These are phyloP conservation scores for Verticillium isaacii DNA, from an alignment of 2,329 filamentous ascomycete species.

Conservation along the genomic window DNA sequence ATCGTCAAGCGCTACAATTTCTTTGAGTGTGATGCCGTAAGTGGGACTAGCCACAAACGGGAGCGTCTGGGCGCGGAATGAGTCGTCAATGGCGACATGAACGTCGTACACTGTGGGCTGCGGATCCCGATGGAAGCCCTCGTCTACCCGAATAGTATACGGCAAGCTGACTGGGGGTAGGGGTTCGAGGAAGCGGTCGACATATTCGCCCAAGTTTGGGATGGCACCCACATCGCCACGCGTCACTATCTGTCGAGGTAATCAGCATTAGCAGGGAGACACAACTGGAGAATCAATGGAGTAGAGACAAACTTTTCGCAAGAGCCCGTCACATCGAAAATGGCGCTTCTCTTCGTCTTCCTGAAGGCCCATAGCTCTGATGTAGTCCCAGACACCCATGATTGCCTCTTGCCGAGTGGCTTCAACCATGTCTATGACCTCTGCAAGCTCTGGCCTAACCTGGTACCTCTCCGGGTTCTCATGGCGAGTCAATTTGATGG, in stretches of 20 bases:
- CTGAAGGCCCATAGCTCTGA: slow-evolving; percentile 77
- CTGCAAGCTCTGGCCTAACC: slow-evolving; percentile 72
- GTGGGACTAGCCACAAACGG: slow-evolving; percentile 64
- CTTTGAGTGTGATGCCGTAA: slow-evolving; percentile 67
- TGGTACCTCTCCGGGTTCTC: slow-evolving; percentile 82
- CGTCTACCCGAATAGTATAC: slow-evolving; percentile 92
- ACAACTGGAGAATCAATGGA: neutral
- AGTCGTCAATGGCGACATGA: slow-evolving; percentile 78
- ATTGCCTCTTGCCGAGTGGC: slow-evolving; percentile 84
- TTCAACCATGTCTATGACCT: slow-evolving; percentile 80
- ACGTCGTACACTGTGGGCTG: slow-evolving; percentile 86
- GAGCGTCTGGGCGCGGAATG: slow-evolving; percentile 63
- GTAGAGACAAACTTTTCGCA: slow-evolving; percentile 61
- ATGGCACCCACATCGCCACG: slow-evolving; percentile 76
- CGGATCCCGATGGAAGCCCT: slow-evolving; percentile 71
- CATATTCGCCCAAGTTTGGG: slow-evolving; percentile 76
- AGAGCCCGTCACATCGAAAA: slow-evolving; percentile 80
- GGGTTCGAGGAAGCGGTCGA: slow-evolving; percentile 71
- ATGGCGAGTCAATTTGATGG: slow-evolving; percentile 78
- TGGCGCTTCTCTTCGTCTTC: slow-evolving; percentile 93
- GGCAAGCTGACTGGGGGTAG: slow-evolving; percentile 77
- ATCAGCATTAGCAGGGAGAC: neutral
- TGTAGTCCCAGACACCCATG: slow-evolving; percentile 93
- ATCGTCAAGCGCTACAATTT: slow-evolving; percentile 75
- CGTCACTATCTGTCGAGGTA: slow-evolving; percentile 58